Percentiles rank a stretch among this genome's conserved stretches.
phyloP scores from a whole-genome alignment of 2,329 filamentous ascomycete genomes.

The Aspergillus ustus region DNA sequence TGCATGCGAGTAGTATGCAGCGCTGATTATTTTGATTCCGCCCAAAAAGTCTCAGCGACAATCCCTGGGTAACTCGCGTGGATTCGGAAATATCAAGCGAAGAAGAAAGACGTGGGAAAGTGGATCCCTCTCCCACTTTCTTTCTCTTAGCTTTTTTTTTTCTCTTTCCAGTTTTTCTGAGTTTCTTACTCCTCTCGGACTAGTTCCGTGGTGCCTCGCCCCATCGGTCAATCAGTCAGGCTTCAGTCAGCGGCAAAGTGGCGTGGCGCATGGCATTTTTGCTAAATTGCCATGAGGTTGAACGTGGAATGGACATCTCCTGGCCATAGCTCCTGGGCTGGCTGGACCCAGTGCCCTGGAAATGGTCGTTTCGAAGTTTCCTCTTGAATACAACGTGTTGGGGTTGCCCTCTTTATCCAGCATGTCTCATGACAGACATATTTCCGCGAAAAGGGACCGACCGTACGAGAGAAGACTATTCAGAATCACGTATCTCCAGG shows the following conservation, averaged over 20 bases:
- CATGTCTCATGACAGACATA: neutral
- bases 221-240: neutral
- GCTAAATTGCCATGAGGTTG: neutral
- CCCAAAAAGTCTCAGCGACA: neutral
- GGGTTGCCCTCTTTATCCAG: neutral
- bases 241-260: neutral
- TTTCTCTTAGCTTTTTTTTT: neutral
- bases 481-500: neutral
- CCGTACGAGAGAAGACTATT: neutral
- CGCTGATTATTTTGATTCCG: neutral
- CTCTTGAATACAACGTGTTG: neutral
- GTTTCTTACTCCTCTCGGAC: neutral
- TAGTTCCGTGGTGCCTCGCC: neutral
- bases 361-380: neutral
- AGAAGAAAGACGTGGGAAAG: neutral
- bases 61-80: conserved; percentile 9
- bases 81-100: conserved; percentile 11
- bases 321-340: conserved; percentile 34
- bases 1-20: neutral
- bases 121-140: neutral
- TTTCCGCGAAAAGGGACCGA: neutral
- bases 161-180: neutral
- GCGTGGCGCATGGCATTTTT: neutral
- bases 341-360: neutral
- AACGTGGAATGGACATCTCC: conserved; percentile 23